These are phyloP conservation scores for Mediolabrus comicus DNA, from an alignment of 108 stramenopile species.

Conservation along the genomic window DNA sequence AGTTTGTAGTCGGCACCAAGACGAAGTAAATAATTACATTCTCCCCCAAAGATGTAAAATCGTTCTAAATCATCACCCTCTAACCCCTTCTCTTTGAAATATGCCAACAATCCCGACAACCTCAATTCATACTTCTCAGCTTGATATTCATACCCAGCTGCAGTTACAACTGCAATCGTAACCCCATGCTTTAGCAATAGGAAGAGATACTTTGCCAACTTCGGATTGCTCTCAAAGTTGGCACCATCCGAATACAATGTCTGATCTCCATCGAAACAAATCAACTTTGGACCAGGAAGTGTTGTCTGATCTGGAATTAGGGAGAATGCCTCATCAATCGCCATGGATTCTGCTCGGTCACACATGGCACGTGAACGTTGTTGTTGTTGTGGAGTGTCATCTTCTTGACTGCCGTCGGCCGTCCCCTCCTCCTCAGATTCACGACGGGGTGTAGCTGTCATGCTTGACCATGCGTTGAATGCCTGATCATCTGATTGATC, in stretches of 20 bases:
- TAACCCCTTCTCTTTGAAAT: slow-evolving; percentile 64
- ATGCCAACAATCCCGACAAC: slow-evolving; percentile 76
- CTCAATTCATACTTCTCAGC: slow-evolving; percentile 85
- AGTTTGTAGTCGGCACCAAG: slow-evolving; percentile 75
- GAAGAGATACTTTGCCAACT: slow-evolving; percentile 75
- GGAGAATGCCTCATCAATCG: slow-evolving; percentile 30
- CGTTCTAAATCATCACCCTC: slow-evolving; percentile 68
- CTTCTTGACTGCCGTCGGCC: background rate
- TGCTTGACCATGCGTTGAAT: slow-evolving; percentile 17
- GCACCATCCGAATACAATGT: slow-evolving; percentile 89
- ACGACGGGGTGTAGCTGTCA: slow-evolving; percentile 6
- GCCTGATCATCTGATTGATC: slow-evolving; percentile 10
- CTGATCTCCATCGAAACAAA: slow-evolving; percentile 94
- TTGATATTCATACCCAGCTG: slow-evolving; percentile 93
- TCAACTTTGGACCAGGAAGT: slow-evolving; percentile 74
- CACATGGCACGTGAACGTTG: background rate
- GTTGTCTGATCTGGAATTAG: slow-evolving; percentile 10
- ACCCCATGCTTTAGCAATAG: slow-evolving; percentile 77
- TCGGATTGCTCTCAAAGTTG: slow-evolving; percentile 87
- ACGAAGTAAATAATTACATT: slow-evolving; percentile 86
- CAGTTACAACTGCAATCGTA: slow-evolving; percentile 90
- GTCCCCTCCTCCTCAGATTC: background rate
- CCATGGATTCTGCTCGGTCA: slow-evolving; percentile 25
- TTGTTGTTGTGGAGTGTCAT: background rate
- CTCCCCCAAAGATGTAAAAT: slow-evolving; percentile 94